Evolutionary conservation across 805 yeast genomes (phyloP), one percentile per base, ranked within the genome.

Genomic region (Saccharomycopsis selenospora): DNA sequence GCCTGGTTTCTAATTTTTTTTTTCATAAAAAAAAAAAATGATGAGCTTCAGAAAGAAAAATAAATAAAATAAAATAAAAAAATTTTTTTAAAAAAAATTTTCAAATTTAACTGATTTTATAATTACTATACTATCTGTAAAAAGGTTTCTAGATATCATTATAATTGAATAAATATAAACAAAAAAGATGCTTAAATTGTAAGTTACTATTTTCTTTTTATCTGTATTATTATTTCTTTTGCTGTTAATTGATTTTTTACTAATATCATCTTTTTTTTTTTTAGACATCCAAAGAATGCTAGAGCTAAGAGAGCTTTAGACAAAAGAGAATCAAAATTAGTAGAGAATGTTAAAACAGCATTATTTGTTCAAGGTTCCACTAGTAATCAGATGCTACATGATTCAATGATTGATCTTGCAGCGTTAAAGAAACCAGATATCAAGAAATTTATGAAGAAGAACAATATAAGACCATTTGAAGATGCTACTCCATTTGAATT

Each of bases 221-320:
- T n/a, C n/a, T n/a, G n/a, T n/a, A n/a, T n/a, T n/a, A n/a, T n/a
- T n/a, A n/a, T n/a, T n/a, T n/a, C n/a, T n/a, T n/a, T n/a, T n/a
- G n/a, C n/a, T n/a, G n/a, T 28, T 28, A n/a, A 3, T n/a, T 28
- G n/a, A 28, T n/a, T 28, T 28, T 3, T 28, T n/a, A 11, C 30
- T 28, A 11, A 11, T 28, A n/a, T 28, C 30, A 11, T 28, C n/a
- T 11, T 28, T 28, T n/a, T 64, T 73, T 41, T n/a, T n/a, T n/a
- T n/a, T n/a, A 70, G 82, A 41, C 83, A 88, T 57, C 98, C 99
- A 30, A 90, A 89, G 70, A 93, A 83, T 62, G 96, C 96, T 47
- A 88, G 98, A 62, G 79, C 96, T 48, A 93, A 93, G 71, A 80
- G 99, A 67, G 98, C 96, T 4, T 64, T 90, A 55, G 95, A 89